Base-by-base conservation (phyloP, 2,329 filamentous ascomycete species). In the Talaromyces sp. region DNA sequence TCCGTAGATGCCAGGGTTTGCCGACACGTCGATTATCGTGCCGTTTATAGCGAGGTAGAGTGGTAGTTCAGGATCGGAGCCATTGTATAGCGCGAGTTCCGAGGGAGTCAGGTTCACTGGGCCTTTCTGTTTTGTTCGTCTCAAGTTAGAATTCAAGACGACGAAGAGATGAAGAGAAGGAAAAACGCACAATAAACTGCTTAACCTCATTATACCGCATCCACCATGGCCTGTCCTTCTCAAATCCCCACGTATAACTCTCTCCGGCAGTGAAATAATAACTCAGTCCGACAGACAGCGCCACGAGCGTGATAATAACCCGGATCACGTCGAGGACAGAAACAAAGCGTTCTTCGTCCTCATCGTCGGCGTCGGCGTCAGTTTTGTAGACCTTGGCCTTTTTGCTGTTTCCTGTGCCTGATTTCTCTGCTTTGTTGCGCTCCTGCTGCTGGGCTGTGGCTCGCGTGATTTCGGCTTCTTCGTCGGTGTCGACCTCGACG, bases 31-130 rank as follows among this genome's bases (percentile, higher is more conserved):
- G 79, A 86, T 88, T 74, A 88, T 84, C 21, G 81, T 84, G 65
- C 83, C 82, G 72, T 88, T 88, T 69, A 99, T 86, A 64, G 92
- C 91, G 59, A 99, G 84, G 79, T 96, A 96, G 73, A 97, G 85
- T 7, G 94, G 94, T 62, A 88, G 86, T 8, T 77, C 74, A 10
- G 86, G 79, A 75, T 96, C 87, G 61, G 79, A 83, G 77, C 94
- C 95, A 77, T 96, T 88, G 81, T 89, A 95, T 56, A 79, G 73
- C 52, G 83, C 74, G 54, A 99, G 87, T 73, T 97, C 82, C 21
- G 81, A 79, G 60, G 89, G 88, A 0, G 91, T 96, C 43, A 97
- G 82, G 71, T 83, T 79, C 56, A 90, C 64, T 14, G 91, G 89
- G 3, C 80, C 79, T 64, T 74, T 72, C 79, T 81, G 62, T 63